Evolutionary conservation across 805 yeast species (phyloP).

Genomic region (Candida ipomoeae): DNA sequence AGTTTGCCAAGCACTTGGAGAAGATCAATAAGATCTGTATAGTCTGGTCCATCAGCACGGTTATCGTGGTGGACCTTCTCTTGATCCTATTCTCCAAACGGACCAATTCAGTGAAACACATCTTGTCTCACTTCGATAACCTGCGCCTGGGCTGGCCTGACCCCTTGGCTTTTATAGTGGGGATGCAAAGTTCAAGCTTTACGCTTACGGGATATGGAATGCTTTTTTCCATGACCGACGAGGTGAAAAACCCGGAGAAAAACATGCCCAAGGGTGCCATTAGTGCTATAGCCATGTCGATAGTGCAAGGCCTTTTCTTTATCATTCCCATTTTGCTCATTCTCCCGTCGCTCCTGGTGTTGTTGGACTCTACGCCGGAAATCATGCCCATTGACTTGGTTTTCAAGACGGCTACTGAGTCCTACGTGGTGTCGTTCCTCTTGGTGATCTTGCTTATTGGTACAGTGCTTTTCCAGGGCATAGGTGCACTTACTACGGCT

Average conservation of each 20-base stretch:
- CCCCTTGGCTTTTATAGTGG: slow-evolving; percentile 67
- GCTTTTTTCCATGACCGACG: slow-evolving; percentile 78
- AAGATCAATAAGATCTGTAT: slow-evolving; percentile 63
- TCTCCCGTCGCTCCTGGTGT: slow-evolving; percentile 56
- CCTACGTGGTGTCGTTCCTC: slow-evolving; percentile 63
- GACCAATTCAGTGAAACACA: slow-evolving; percentile 55
- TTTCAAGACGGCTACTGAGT: slow-evolving; percentile 65
- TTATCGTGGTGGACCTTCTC: slow-evolving; percentile 60
- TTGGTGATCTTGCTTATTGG: slow-evolving; percentile 64
- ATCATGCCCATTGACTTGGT: slow-evolving; percentile 77
- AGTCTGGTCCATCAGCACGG: slow-evolving; percentile 72
- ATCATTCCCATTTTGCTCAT: slow-evolving; percentile 68
- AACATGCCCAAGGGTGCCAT: slow-evolving; percentile 73
- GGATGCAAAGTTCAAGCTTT: slow-evolving; percentile 73
- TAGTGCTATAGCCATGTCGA: slow-evolving; percentile 58
- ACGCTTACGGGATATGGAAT: slow-evolving; percentile 82
- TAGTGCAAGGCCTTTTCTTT: slow-evolving; percentile 67
- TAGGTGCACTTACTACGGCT: slow-evolving; percentile 76
- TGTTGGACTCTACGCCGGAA: slow-evolving; percentile 57
- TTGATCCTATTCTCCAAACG: slow-evolving; percentile 53
- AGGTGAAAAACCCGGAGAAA: slow-evolving; percentile 69
- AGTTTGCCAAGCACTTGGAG: slow-evolving; percentile 57
- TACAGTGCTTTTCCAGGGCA: slow-evolving; percentile 69
- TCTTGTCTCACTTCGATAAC: slow-evolving; percentile 66
- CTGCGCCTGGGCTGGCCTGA: slow-evolving; percentile 74